These are phyloP conservation scores for Xylariales sp. DNA, from an alignment of 2,329 filamentous ascomycete species.

Conservation along the genomic window DNA sequence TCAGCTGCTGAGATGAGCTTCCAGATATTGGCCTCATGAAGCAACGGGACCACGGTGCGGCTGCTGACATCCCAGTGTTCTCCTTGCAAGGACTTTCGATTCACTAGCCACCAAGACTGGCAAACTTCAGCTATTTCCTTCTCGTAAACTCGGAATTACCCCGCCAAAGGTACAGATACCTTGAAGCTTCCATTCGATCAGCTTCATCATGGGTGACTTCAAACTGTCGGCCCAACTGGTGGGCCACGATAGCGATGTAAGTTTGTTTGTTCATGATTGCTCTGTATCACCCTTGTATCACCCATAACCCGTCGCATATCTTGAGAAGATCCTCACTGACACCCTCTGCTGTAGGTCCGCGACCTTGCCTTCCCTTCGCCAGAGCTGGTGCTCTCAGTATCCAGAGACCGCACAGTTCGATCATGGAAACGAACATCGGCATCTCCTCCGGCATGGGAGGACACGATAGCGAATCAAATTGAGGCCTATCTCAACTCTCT, in stretches of 20 bases:
- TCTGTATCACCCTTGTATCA: constrained; percentile 6
- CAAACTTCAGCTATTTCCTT: not conserved
- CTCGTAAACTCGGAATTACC: not conserved
- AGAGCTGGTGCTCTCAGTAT: constrained; percentile 74
- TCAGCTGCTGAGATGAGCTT: not conserved
- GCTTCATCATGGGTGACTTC: constrained; percentile 66
- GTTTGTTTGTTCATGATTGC: not conserved
- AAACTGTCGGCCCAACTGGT: constrained; percentile 87
- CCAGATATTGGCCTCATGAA: not conserved
- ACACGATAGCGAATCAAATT: constrained; percentile 72
- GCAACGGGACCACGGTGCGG: no score
- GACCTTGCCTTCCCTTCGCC: constrained; percentile 73
- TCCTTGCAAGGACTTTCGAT: no score
- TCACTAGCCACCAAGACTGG: no score
- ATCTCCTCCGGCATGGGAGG: constrained; percentile 68
- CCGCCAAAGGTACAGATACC: constrained; percentile 1
- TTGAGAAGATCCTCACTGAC: no score
- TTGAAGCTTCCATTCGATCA: not conserved
- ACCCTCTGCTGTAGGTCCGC: no score
- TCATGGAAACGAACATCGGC: constrained; percentile 70
- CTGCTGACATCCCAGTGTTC: no score
- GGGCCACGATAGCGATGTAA: constrained; percentile 90
- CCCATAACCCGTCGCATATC: not conserved
- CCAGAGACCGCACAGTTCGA: constrained; percentile 85
- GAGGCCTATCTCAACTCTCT: constrained; percentile 85